Conservation (phyloP, 768 basidiomycete genomes). For the Suillus subaureus region DNA sequence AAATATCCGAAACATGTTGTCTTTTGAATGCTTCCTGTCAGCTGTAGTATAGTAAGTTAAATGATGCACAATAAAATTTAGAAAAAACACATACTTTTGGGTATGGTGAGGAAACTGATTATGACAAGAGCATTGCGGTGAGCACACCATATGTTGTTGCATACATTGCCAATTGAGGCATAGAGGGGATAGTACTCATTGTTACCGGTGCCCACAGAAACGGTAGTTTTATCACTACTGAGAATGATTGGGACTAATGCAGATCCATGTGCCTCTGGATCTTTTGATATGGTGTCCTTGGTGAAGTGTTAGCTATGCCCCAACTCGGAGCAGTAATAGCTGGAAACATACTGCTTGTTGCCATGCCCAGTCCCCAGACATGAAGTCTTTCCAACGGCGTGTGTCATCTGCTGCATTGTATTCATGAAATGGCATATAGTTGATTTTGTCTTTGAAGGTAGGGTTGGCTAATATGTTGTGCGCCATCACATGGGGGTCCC, state of each 20-base stretch:
- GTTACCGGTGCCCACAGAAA: constrained; percentile 16
- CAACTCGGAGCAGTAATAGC: background rate
- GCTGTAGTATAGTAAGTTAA: background rate
- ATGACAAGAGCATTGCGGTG: constrained; percentile 17
- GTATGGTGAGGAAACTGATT: constrained; percentile 33
- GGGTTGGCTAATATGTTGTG: constrained; percentile 26
- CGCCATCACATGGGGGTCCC: constrained; percentile 19
- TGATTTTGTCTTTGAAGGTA: constrained; percentile 21
- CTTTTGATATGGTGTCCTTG: background rate
- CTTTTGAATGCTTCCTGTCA: constrained; percentile 13
- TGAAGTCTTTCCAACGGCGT: constrained; percentile 19
- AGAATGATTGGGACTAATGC: constrained; percentile 16
- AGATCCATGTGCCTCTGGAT: constrained; percentile 12
- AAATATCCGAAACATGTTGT: constrained; percentile 29
- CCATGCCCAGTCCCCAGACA: constrained; percentile 29
- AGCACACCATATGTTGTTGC: constrained; percentile 9
- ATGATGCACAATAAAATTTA: rapidly evolving
- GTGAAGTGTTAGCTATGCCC: background rate
- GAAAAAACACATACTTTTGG: constrained; percentile 4
- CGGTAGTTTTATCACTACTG: constrained; percentile 16
- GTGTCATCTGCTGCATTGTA: constrained; percentile 8
- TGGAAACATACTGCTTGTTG: constrained; percentile 1
- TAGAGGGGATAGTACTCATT: constrained; percentile 17
- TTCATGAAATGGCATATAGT: constrained; percentile 21
- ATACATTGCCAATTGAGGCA: constrained; percentile 15